A percentile compares a stretch with the other conserved stretches of the same genome.
These are phyloP conservation scores for Talaromyces sp. DNA, from an alignment of 2,329 filamentous ascomycete species.

Conservation along the genomic window DNA sequence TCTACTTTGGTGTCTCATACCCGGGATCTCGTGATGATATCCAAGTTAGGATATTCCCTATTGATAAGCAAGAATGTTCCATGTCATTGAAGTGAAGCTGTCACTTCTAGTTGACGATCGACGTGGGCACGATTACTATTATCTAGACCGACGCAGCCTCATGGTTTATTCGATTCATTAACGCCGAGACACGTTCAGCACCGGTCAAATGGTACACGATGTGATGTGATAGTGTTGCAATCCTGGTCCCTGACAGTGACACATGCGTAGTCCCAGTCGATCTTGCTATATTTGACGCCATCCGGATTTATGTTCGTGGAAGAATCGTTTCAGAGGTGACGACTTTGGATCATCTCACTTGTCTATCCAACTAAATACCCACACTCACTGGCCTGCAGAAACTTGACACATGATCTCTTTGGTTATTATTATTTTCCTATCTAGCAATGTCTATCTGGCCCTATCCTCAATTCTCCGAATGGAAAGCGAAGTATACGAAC, in stretches of 20 bases:
- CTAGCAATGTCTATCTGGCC: not conserved
- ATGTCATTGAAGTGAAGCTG: not conserved
- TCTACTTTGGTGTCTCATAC: not conserved
- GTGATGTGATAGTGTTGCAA: not conserved
- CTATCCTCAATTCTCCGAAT: not conserved
- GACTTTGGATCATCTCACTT: not conserved
- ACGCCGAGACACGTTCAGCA: not conserved
- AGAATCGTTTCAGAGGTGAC: constrained; percentile 3
- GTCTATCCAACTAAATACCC: not conserved
- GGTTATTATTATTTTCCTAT: not conserved
- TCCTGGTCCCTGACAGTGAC: constrained; percentile 6
- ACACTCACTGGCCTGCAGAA: not conserved
- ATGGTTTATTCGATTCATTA: not conserved
- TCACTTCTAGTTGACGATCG: not conserved
- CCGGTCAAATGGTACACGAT: not conserved
- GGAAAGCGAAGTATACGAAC: not conserved
- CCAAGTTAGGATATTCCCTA: not conserved
- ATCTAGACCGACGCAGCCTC: not conserved
- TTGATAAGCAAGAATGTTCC: too few relatives aligned
- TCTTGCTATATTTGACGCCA: not conserved
- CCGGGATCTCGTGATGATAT: not conserved
- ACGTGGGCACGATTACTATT: not conserved
- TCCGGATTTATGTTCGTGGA: not conserved
- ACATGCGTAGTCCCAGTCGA: not conserved
- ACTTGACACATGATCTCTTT: not conserved